Conservation (phyloP, 2,329 filamentous ascomycete species). For the Fusarium sp. region DNA sequence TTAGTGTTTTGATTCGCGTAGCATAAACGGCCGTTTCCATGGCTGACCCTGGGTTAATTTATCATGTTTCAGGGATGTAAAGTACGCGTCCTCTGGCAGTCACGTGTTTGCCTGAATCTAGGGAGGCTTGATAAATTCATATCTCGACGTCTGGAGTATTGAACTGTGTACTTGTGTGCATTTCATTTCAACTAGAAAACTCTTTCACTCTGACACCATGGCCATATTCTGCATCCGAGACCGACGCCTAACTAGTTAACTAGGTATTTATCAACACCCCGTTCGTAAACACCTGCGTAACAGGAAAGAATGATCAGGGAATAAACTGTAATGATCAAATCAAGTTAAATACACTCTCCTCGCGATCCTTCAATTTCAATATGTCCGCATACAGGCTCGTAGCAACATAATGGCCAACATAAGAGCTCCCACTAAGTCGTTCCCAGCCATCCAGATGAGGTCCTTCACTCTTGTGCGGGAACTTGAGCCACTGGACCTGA, state of each 20-base stretch:
- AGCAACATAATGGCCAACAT: not conserved
- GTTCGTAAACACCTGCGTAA: too few species aligned
- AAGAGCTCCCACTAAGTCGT: not conserved
- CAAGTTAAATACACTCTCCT: too few species aligned
- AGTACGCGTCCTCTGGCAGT: not conserved
- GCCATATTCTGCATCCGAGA: too few species aligned
- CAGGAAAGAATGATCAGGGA: too few species aligned
- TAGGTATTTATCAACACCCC: too few species aligned
- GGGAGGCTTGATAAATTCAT: too few species aligned
- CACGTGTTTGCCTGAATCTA: not conserved
- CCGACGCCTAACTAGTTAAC: too few species aligned
- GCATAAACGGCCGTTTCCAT: not conserved
- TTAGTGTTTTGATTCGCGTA: not conserved
- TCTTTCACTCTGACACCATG: too few species aligned
- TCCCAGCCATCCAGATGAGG: not conserved
- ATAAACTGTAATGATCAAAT: not conserved
- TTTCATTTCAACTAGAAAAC: too few species aligned
- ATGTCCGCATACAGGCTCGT: accelerated
- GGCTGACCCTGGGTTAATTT: not conserved
- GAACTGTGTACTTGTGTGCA: too few species aligned
- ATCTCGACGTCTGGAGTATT: too few species aligned
- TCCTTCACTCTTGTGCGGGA: not conserved
- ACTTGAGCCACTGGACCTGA: not conserved
- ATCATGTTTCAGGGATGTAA: not conserved
- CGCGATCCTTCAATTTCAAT: too few species aligned